These are phyloP conservation scores for Phytophthora pseudosyringae DNA, from an alignment of 352 stramenopile species.

Conservation along the genomic window DNA sequence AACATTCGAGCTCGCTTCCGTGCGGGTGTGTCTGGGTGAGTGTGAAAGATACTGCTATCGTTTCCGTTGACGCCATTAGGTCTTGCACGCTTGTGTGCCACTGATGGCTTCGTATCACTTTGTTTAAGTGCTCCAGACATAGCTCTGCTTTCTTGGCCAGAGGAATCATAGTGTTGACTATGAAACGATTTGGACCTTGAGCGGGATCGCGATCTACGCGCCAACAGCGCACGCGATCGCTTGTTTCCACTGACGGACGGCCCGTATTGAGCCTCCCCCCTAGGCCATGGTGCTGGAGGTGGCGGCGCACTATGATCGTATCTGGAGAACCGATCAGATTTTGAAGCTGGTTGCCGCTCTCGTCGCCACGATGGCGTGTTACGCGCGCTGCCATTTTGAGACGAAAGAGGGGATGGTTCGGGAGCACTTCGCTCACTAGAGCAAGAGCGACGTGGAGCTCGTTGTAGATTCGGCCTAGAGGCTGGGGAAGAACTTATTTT, in stretches of 20 bases:
- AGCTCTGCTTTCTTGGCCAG: conserved; percentile 5
- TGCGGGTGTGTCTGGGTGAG: conserved; percentile 1
- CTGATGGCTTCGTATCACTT: background rate
- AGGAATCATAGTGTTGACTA: conserved; percentile 6
- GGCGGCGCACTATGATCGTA: conserved; percentile 12
- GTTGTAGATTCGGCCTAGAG: background rate
- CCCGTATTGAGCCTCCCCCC: conserved; percentile 11
- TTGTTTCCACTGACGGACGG: conserved; percentile 22
- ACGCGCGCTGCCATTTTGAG: conserved; percentile 23
- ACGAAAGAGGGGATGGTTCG: conserved; percentile 25
- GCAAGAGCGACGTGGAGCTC: conserved; percentile 31
- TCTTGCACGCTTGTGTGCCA: background rate
- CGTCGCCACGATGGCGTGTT: conserved; percentile 26
- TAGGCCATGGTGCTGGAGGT: background rate
- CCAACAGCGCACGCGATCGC: conserved; percentile 7
- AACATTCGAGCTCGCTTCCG: conserved; percentile 18
- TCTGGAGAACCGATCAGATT: conserved; percentile 14
- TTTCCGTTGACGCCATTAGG: conserved; percentile 2
- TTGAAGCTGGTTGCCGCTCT: conserved; percentile 14
- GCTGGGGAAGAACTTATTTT: conserved; percentile 29
- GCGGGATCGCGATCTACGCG: conserved; percentile 29
- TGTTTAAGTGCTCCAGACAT: background rate
- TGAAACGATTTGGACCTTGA: conserved; percentile 20
- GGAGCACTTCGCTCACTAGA: conserved; percentile 42
- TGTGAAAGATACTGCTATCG: conserved; percentile 1